Base-by-base conservation (phyloP, 768 basidiomycete genomes). In the Kwoniella mangroviensis region DNA sequence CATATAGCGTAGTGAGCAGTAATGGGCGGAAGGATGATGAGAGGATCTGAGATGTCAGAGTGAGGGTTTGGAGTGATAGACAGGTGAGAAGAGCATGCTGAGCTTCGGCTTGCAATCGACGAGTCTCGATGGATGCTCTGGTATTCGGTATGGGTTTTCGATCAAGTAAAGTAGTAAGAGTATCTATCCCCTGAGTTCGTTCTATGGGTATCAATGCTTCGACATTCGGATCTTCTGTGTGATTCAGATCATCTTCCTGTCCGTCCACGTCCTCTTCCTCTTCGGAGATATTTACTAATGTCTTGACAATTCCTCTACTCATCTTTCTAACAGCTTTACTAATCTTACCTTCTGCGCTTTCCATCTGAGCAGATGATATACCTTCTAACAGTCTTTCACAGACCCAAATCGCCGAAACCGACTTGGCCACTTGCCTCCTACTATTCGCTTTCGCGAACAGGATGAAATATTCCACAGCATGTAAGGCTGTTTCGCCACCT, bases 1-100 rank as follows among this genome's bases (percentile, higher is more conserved):
- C 92, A 84, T 98, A 98, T 3, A 98, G 84, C 0, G 89, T 85
- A 49, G 92, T 87, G 24, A 98, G 87, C 52, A 98, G 88, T 19
- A 92, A 84, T 0, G 90, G 86, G 0, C 87, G 86, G 79, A 93
- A 97, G 12, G 88, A 87, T 12, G 89, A 85, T 65, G 90, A 89
- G 41, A 94, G 86, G 63, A 94, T 88, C n/a, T 87, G 87, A 0
- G 93, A 86, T 12, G 88, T 83, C 41, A 92, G 84, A 2, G 93
- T 86, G 19, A 99, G 85, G 7, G 92, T 83, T 69, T 93, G 92
- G 7, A 99, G 87, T 17, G 88, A 87, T 43, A 93, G 84, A 5
- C 87, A 85, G 69, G 86, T 87, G 74, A 94, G 91, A n/a, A 97
- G 83, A n/a, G 86, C 78, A 2, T 87, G 86, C 73, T 93, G 91